Evolutionary conservation across 106 monocot species (phyloP).

Genomic region (Xerophyta viscosa): DNA sequence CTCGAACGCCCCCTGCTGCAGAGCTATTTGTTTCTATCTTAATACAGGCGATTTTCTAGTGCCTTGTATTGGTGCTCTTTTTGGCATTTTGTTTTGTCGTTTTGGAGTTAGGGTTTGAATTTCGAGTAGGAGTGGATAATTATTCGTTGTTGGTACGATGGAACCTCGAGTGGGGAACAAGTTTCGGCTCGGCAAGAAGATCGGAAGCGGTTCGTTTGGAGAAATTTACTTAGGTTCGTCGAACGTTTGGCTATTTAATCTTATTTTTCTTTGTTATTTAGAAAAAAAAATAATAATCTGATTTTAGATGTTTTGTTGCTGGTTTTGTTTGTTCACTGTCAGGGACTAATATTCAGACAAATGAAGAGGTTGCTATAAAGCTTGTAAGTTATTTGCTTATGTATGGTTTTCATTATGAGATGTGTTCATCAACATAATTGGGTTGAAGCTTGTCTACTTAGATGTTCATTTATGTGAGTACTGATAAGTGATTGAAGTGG

Average conservation of each 20-base stretch:
- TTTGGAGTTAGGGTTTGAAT: not conserved
- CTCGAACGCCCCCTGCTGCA: no score
- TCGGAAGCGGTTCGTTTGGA: slow-evolving; percentile 92
- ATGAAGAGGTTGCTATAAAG: slow-evolving; percentile 77
- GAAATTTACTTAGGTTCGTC: slow-evolving; percentile 74
- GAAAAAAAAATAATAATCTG: not conserved
- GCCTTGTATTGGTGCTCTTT: not conserved
- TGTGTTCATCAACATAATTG: no score
- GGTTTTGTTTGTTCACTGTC: slow-evolving; percentile 1
- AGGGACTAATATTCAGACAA: slow-evolving; percentile 70
- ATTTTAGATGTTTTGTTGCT: not conserved
- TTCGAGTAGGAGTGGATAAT: not conserved
- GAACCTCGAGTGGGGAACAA: slow-evolving; percentile 79
- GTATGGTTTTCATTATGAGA: no score
- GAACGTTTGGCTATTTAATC: not conserved
- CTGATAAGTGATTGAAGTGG: no score
- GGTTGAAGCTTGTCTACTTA: no score
- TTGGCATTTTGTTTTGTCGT: not conserved
- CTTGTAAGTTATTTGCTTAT: slow-evolving; percentile 43
- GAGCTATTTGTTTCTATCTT: not conserved
- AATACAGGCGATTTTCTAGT: not conserved
- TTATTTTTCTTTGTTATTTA: not conserved
- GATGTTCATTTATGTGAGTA: no score
- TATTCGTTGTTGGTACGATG: slow-evolving; percentile 25
- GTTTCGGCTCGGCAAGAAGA: slow-evolving; percentile 76